Evolutionary conservation across 1,284 basidiomycete genomes (phyloP).

Genomic region (Leccinum variabile): DNA sequence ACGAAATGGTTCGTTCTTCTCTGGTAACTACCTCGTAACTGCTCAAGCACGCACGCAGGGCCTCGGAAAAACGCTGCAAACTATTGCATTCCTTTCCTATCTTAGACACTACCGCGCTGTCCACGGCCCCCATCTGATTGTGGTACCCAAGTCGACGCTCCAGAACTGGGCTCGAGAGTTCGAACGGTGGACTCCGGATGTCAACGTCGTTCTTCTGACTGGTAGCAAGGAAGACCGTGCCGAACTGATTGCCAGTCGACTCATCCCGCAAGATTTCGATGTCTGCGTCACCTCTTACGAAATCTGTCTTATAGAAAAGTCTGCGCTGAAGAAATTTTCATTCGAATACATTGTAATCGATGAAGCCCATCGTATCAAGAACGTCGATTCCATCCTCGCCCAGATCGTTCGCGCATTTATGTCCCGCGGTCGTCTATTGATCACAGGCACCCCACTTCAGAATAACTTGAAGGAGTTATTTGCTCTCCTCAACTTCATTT

Average conservation of each 20-base stretch:
- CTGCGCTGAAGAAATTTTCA: slow-evolving; percentile 88
- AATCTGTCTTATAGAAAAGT: slow-evolving; percentile 94
- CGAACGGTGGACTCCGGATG: slow-evolving; percentile 88
- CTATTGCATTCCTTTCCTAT: slow-evolving; percentile 96
- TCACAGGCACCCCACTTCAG: slow-evolving; percentile 96
- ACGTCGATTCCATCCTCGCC: slow-evolving; percentile 93
- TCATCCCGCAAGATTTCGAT: slow-evolving; percentile 91
- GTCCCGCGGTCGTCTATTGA: slow-evolving; percentile 86
- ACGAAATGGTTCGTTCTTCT: slow-evolving; percentile 76
- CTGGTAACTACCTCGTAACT: neutral
- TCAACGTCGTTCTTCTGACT: slow-evolving; percentile 80
- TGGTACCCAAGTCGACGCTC: slow-evolving; percentile 96
- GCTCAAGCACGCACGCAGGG: slow-evolving; percentile 54
- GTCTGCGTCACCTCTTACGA: slow-evolving; percentile 98
- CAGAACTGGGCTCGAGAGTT: slow-evolving; percentile 98
- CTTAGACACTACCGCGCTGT: slow-evolving; percentile 84
- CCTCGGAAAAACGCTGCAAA: slow-evolving; percentile 97
- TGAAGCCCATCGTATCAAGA: slow-evolving; percentile 99
- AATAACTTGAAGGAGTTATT: slow-evolving; percentile 98
- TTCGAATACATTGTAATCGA: slow-evolving; percentile 99
- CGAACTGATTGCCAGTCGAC: slow-evolving; percentile 73
- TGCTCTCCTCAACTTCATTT: slow-evolving; percentile 93
- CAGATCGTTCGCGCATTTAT: slow-evolving; percentile 95
- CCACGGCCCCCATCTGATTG: slow-evolving; percentile 87
- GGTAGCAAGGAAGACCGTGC: slow-evolving; percentile 90